These are phyloP conservation scores for Dioscorea zingiberensis DNA, from an alignment of 106 monocot genomes.

Conservation along the genomic window DNA sequence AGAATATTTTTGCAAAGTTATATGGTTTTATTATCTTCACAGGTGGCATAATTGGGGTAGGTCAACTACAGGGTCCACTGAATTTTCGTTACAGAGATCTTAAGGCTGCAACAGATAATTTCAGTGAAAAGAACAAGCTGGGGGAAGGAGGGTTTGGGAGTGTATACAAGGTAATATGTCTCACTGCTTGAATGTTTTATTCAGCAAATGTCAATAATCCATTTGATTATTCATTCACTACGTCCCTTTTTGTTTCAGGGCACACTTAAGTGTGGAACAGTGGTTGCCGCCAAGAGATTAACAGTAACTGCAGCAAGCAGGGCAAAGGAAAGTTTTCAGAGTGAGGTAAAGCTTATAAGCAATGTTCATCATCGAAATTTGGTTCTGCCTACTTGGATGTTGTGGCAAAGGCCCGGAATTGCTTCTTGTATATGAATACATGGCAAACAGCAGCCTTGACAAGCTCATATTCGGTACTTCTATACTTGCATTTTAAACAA, in stretches of 20 bases:
- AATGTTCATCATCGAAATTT: constrained; percentile 75
- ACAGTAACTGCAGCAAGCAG: constrained; percentile 35
- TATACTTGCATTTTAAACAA: too few species aligned
- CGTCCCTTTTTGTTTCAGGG: constrained; percentile 24
- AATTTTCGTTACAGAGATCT: constrained; percentile 56
- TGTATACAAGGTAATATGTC: constrained; percentile 50
- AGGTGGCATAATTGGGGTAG: constrained; percentile 50
- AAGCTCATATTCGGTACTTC: constrained; percentile 59
- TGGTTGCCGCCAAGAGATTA: constrained; percentile 58
- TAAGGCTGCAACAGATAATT: constrained; percentile 50
- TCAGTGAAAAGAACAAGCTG: constrained; percentile 52
- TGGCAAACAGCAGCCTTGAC: constrained; percentile 72
- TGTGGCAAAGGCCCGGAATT: constrained; percentile 45
- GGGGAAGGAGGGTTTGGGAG: constrained; percentile 75
- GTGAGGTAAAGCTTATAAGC: constrained; percentile 75
- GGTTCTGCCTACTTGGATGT: constrained; percentile 64
- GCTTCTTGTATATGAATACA: constrained; percentile 75
- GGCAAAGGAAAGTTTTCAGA: constrained; percentile 37
- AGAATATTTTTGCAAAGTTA: too few species aligned
- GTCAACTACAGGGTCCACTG: constrained; percentile 48
- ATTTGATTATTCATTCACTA: too few species aligned
- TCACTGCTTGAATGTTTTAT: neutral
- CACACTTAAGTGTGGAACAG: constrained; percentile 42
- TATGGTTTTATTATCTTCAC: constrained; percentile 6
- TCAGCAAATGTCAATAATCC: too few species aligned